phyloP scores from a whole-genome alignment of 2,329 filamentous ascomycete species.

The Venturia nashicola region DNA sequence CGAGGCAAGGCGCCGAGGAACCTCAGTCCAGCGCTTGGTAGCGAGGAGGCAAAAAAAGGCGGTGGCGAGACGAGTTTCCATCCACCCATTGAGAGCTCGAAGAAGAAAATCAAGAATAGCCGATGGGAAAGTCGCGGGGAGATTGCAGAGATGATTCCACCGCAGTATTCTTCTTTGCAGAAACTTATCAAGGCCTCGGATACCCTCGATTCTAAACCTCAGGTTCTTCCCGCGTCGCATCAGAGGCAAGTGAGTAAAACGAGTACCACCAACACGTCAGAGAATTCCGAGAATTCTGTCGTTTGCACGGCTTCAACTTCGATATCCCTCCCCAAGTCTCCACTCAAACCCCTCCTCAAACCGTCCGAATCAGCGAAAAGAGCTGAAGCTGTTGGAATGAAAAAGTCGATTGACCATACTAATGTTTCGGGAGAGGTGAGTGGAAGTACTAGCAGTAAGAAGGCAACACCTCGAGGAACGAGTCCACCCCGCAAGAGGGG shows the following conservation, averaged over 20 bases:
- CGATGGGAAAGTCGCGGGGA: neutral
- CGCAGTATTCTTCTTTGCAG: neutral
- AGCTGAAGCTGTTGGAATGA: neutral
- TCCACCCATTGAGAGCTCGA: neutral
- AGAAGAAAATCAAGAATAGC: neutral
- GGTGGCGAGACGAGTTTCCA: neutral
- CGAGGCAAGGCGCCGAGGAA: neutral
- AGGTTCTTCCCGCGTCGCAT: too few species aligned
- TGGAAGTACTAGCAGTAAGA: neutral
- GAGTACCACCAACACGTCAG: too few species aligned
- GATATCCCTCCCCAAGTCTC: neutral
- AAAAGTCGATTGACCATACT: neutral
- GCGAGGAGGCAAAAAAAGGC: neutral
- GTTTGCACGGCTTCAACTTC: neutral
- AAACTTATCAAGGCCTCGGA: neutral
- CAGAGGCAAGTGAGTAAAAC: too few species aligned
- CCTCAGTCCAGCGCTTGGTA: neutral
- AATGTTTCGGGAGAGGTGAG: neutral
- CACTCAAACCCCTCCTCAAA: neutral
- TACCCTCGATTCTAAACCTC: too few species aligned
- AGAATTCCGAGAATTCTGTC: neutral
- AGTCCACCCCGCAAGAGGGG: neutral
- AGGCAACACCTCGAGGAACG: neutral
- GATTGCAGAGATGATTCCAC: neutral
- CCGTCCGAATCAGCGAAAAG: neutral